Evolutionary conservation across 495 filamentous ascomycete genomes (phyloP).

Genomic region (Neurospora tetrasperma): DNA sequence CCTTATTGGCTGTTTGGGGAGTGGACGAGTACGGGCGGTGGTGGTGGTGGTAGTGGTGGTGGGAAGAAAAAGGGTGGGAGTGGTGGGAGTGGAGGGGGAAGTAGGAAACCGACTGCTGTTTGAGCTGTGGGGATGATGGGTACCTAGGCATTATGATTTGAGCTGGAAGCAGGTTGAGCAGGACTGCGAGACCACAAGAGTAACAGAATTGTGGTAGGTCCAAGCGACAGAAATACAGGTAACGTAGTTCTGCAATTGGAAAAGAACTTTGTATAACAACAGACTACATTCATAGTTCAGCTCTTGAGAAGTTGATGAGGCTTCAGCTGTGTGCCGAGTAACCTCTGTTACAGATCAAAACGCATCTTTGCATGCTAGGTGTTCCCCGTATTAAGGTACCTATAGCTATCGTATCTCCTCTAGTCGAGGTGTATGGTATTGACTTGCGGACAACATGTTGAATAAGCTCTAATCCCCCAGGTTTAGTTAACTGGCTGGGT

Average conservation of each 20-base stretch:
- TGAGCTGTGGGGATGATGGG: neutral
- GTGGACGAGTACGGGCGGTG: slow-evolving; percentile 8
- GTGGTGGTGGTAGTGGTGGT: slow-evolving; percentile 4
- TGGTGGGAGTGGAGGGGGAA: neutral
- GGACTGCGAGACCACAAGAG: neutral
- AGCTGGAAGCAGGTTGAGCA: neutral
- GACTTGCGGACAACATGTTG: neutral
- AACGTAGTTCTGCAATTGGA: neutral
- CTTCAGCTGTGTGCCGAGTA: neutral
- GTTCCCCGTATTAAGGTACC: neutral
- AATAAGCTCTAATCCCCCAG: neutral
- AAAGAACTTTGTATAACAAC: neutral
- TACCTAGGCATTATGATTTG: neutral
- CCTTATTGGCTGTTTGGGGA: slow-evolving; percentile 22
- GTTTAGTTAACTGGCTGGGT: neutral
- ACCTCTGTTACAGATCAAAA: neutral
- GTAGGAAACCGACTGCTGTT: neutral
- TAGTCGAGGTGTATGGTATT: neutral
- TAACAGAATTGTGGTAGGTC: neutral
- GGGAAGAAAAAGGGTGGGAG: neutral
- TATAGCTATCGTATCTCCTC: neutral
- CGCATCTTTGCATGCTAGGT: neutral
- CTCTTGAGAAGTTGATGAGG: neutral
- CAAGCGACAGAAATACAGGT: neutral
- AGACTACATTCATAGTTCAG: neutral